Base-by-base conservation (phyloP, 2,329 filamentous ascomycete genomes). In the Cladosporium cucumerinum region DNA sequence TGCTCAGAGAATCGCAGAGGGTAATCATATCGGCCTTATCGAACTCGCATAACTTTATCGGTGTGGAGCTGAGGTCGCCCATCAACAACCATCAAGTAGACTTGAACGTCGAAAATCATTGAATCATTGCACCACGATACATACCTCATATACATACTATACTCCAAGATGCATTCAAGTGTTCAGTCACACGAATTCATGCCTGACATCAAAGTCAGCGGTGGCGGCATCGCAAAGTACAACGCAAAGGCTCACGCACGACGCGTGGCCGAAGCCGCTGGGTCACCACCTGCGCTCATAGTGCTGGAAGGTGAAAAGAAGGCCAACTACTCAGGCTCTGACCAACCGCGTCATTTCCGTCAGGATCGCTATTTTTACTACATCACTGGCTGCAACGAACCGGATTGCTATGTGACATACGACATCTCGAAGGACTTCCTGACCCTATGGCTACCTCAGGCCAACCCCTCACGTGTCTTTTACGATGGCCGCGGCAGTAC, bases 401-500 rank as follows among this genome's bases (percentile, higher is more conserved):
- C 93, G 66, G 93, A 97, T 78, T 89, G 89, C 72, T 88, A 89
- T 75, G 85, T 92, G 66, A 85, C 89, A 64, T 97, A 97, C 81
- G 89, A 97, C 69, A 89, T 96, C 65, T 82, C 85, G 54, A 84
- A 86, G 57, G 85, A 87, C 69, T 87, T 87, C 71, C 86, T 93
- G 48, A 96, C 89, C 2, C 87, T 99, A 57, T 99, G 93, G 80
- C 94, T 99, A 72, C 94, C 95, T 2, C 91, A 93, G 18, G 86
- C 93, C 72, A 88, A 97, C 71, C 86, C 92, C n/a, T 91, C 95
- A 51, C 88, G 88, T 63, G 93, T 98, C 65, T 92, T 98, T 74
- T 99, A 94, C 94, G 91, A 90, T 30, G 95, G 95, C 14, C 84
- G 98, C 18, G 95, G 94, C 0, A 81, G 96, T 66, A 91, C 88